Evolutionary conservation across 768 basidiomycete genomes (phyloP).

Genomic region (Lactarius sanguifluus): DNA sequence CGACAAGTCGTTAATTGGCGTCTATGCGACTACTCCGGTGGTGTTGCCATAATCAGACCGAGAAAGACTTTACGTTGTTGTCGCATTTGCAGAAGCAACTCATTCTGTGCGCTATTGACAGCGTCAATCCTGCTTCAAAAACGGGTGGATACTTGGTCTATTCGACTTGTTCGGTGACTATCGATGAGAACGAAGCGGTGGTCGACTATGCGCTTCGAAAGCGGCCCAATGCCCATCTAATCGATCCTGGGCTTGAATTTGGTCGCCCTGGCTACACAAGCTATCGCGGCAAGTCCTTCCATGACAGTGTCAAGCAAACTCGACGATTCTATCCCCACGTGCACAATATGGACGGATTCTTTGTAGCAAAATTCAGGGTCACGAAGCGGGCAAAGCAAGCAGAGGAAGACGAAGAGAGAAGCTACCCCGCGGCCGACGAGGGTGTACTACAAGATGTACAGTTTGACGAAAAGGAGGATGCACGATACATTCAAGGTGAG

Average conservation of each 20-base stretch:
- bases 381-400: slow-evolving; percentile 64
- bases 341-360: slow-evolving; percentile 99
- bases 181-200: slow-evolving; percentile 98
- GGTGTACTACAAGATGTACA: slow-evolving; percentile 33
- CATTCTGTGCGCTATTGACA: slow-evolving; percentile 97
- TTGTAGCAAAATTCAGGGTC: slow-evolving; percentile 97
- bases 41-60: slow-evolving; percentile 54
- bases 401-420: slow-evolving; percentile 34
- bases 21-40: slow-evolving; percentile 9
- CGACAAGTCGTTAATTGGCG: neutral
- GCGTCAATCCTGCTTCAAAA: slow-evolving; percentile 83
- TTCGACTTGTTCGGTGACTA: slow-evolving; percentile 97
- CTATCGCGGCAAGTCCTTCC: slow-evolving; percentile 89
- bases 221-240: slow-evolving; percentile 87
- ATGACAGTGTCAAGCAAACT: slow-evolving; percentile 74
- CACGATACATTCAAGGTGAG: slow-evolving; percentile 73
- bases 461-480: slow-evolving; percentile 43
- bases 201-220: slow-evolving; percentile 97
- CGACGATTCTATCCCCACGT: slow-evolving; percentile 94
- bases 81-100: slow-evolving; percentile 98
- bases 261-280: slow-evolving; percentile 88
- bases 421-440: slow-evolving; percentile 33
- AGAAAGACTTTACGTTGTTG: slow-evolving; percentile 93
- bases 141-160: slow-evolving; percentile 95
- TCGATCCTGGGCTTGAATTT: slow-evolving; percentile 90